Evolutionary conservation across 1,139 yeast species (phyloP), one percentile per base, ranked within the genome.

Genomic region (Diutina ranongensis): DNA sequence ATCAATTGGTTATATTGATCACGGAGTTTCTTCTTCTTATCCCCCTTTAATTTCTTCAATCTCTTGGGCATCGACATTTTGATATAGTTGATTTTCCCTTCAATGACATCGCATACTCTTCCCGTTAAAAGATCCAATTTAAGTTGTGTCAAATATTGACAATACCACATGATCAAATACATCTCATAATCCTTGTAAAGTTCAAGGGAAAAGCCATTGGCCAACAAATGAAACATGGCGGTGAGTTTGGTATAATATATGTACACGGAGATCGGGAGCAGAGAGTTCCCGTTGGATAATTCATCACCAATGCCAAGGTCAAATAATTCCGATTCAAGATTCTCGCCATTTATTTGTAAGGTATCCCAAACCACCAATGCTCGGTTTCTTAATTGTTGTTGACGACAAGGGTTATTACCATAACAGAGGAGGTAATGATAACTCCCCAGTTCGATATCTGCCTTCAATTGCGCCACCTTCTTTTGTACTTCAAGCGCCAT

Each of bases 321-420:
- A 49, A 59, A 61, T 9, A 71, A 46, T 13, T 67, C 71, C 20
- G 67, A 51, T 55, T 80, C 87, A 41, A 75, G 62, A 3, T 62
- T 57, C 54, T 83, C 87, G 52, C 77, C 63, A 40, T 69, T 67
- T 3, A 83, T 94, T 57, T 89, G 97, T 32, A 87, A 64, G 2
- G 87, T 73, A 59, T 92, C 97, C 83, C 94, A 86, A 2, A 78
- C 57, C 54, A 52, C 78, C 55, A 57, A 73, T 63, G 59, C 81
- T 68, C 55, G 79, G 60, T 59, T 82, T 62, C 54, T 77, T 69
- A 69, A 54, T 57, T 87, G 96, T 51, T 96, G 76, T 57, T 86
- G 92, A 46, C 96, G 73, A 46, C 95, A 79, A 22, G 86, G 78
- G 56, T 89, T 89, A 59, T 81, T 84, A 16, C 86, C 81, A 50